Percentiles rank a stretch among this genome's conserved stretches.
These are phyloP conservation scores for Tricharina praecox DNA, from an alignment of 495 filamentous ascomycete genomes.

Conservation along the genomic window DNA sequence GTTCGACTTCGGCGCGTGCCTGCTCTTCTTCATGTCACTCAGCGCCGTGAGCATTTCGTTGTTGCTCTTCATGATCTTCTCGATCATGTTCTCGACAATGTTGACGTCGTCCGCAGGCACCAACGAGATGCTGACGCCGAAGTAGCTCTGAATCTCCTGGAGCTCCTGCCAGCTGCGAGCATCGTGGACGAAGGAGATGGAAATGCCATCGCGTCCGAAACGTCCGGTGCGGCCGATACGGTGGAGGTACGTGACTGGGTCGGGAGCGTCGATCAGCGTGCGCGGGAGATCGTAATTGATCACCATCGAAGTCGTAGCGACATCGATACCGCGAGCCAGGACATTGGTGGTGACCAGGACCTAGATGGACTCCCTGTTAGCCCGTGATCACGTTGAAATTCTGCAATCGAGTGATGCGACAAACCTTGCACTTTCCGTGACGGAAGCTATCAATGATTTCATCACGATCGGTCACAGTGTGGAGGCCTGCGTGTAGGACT, in stretches of 20 bases:
- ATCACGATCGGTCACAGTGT: slow-evolving; percentile 71
- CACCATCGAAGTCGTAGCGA: slow-evolving; percentile 89
- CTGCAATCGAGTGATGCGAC: no score
- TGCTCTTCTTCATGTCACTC: background rate
- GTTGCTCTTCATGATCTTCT: slow-evolving; percentile 2
- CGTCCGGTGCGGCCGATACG: slow-evolving; percentile 94
- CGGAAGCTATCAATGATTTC: slow-evolving; percentile 76
- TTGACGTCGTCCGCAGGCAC: slow-evolving; percentile 36
- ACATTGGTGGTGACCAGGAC: slow-evolving; percentile 99
- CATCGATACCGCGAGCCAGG: slow-evolving; percentile 89
- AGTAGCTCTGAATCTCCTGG: slow-evolving; percentile 57
- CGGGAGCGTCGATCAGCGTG: slow-evolving; percentile 41
- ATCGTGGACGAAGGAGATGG: slow-evolving; percentile 79
- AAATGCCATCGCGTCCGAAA: slow-evolving; percentile 93
- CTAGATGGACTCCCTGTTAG: background rate
- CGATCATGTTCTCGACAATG: slow-evolving; percentile 7
- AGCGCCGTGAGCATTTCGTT: background rate
- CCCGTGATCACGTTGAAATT: no score
- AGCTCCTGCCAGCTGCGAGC: slow-evolving; percentile 57
- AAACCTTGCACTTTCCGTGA: slow-evolving; percentile 59
- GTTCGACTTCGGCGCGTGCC: background rate
- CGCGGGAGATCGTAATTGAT: slow-evolving; percentile 80
- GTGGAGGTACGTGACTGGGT: slow-evolving; percentile 91
- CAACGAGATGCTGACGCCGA: slow-evolving; percentile 39
- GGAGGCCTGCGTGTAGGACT: slow-evolving; percentile 58